Evolutionary conservation across 2,329 filamentous ascomycete genomes (phyloP).

Genomic region (Ophiostoma sp.): DNA sequence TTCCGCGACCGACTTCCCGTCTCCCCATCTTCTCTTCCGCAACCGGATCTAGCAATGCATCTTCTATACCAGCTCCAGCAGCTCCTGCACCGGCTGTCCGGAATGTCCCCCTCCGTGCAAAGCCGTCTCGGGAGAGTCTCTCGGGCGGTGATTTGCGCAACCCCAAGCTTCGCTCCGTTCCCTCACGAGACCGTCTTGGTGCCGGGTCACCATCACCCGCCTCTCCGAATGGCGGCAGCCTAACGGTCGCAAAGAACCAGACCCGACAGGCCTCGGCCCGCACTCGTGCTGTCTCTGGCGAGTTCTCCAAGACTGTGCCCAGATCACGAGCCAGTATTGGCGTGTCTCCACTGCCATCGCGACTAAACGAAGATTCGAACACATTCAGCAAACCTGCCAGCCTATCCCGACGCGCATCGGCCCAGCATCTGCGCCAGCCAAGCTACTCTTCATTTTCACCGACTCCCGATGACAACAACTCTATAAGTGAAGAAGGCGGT

Average conservation of each 20-base stretch:
- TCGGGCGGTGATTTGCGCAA: slow-evolving; percentile 35
- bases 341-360: slow-evolving; percentile 5
- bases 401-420: slow-evolving; percentile 24
- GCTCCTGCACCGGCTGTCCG: not conserved
- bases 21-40: slow-evolving; percentile 21
- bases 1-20: slow-evolving; percentile 26
- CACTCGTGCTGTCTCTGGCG: slow-evolving; percentile 27
- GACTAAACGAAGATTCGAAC: slow-evolving; percentile 18
- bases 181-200: slow-evolving; percentile 39
- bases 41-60: not conserved
- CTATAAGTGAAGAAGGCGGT: not conserved
- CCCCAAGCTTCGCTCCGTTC: slow-evolving; percentile 39
- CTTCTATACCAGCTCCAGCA: slow-evolving; percentile 2
- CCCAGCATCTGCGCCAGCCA: slow-evolving; percentile 22
- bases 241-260: slow-evolving; percentile 19
- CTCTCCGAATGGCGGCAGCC: slow-evolving; percentile 1
- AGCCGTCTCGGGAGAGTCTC: slow-evolving; percentile 28
- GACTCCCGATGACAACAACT: slow-evolving; percentile 9
- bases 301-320: slow-evolving; percentile 22
- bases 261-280: slow-evolving; percentile 22
- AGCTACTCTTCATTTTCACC: slow-evolving; percentile 18
- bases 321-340: slow-evolving; percentile 10
- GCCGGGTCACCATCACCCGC: slow-evolving; percentile 6
- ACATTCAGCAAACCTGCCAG: slow-evolving; percentile 19
- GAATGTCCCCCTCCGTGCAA: slow-evolving; percentile 24